Evolutionary conservation across 163 green algal species (phyloP), one percentile per base, ranked within the genome.

Genomic region (Chlorella variabilis): DNA sequence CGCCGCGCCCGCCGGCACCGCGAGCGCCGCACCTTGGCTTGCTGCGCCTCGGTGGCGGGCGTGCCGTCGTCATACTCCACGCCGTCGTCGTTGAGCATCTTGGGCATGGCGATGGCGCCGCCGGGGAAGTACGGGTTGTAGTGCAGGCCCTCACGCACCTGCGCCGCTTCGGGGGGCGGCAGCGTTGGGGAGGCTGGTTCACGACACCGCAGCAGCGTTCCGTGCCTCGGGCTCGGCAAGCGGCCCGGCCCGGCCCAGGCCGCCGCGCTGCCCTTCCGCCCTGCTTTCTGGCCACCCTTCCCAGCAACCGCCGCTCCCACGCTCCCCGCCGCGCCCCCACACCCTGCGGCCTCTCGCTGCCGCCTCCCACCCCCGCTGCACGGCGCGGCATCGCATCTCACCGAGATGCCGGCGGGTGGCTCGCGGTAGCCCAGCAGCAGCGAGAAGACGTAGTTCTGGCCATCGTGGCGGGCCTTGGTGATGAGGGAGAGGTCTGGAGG

Each of bases 121-220:
- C 97, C 97, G 41, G 95, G 94, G 90, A 99, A 99, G 93, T 99
- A 99, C 27, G 97, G 97, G 92, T 99, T 99, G 92, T 99, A 99
- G 90, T 99, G 93, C 80, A 99, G 92, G 34, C 97, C 97, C 91
- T 99, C 95, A 33, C 96, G 89, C 41, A 99, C 87, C 94, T 98
- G 85, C 59, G 42, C 20, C 2, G 17, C 3, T 2, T 42, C 27
- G 42, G 42, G 9, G 42, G 42, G 42, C 9, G 9, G 13, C 42
- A 51, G 42, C 42, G 42, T 8, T 8, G 8, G 42, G 42, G 42
- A 20, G 42, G 42, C 9, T 51, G 42, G 9, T 20, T 51, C n/a
- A n/a, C n/a, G n/a, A n/a, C n/a, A n/a, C n/a, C n/a, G n/a, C n/a
- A n/a, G n/a, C n/a, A n/a, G n/a, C n/a, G n/a, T n/a, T n/a, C n/a